Evolutionary conservation across 441 rosid species (phyloP).

Genomic region (Populus hybrid): DNA sequence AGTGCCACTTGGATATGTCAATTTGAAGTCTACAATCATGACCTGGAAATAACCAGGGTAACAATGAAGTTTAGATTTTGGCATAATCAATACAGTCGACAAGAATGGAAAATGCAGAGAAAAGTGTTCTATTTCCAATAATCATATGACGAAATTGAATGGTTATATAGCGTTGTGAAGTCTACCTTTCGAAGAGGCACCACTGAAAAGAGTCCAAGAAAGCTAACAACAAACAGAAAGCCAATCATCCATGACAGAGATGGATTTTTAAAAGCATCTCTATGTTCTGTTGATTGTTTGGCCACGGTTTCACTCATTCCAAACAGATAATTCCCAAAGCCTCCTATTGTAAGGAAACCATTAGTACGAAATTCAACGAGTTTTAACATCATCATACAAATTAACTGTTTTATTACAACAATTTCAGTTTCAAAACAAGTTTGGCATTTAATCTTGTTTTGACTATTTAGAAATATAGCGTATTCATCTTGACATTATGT

Average conservation of each 20-base stretch:
- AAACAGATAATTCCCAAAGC: not conserved
- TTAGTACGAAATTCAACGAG: not conserved
- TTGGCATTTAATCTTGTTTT: not conserved
- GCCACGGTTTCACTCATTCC: too few species aligned
- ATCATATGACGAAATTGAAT: too few species aligned
- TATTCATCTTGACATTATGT: not conserved
- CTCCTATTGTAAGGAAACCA: not conserved
- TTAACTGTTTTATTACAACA: not conserved
- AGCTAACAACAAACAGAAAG: too few species aligned
- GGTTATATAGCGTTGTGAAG: too few species aligned
- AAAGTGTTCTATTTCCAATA: too few species aligned
- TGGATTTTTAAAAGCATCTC: too few species aligned
- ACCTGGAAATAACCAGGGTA: not conserved
- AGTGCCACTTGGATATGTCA: slow-evolving; percentile 94
- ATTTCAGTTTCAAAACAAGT: not conserved
- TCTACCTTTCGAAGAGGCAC: not conserved
- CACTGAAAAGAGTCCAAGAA: not conserved
- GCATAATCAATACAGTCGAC: too few species aligned
- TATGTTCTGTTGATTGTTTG: too few species aligned
- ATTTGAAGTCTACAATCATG: slow-evolving; percentile 55
- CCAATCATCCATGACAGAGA: too few species aligned
- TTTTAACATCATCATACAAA: not conserved
- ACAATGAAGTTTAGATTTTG: not conserved
- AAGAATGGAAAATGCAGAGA: too few species aligned
- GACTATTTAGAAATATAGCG: not conserved